Percentiles rank a stretch among this genome's conserved stretches.
Conservation (phyloP, 176 grass and related monocot genomes). For the Typha latifolia region DNA sequence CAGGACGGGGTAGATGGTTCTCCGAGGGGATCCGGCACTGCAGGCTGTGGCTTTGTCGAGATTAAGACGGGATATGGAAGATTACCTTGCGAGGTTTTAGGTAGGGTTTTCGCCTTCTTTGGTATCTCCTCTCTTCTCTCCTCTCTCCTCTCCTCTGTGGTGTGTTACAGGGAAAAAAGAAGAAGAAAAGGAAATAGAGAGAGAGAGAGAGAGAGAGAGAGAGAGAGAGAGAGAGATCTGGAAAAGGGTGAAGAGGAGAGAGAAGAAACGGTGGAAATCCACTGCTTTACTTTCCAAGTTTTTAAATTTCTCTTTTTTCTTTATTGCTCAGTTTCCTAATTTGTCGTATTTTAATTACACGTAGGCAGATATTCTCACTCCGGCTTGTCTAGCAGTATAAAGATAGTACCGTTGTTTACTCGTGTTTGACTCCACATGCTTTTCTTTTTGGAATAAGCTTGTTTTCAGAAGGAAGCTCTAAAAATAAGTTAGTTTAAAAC, state of each 20-base stretch:
- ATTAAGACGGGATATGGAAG: neutral
- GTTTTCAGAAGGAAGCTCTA: too few relatives aligned
- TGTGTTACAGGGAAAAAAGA: neutral
- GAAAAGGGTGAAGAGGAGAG: neutral
- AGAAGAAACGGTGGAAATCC: neutral
- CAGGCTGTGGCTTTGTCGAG: neutral
- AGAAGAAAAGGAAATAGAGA: neutral
- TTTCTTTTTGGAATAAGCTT: too few relatives aligned
- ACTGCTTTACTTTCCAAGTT: neutral
- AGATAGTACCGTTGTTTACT: too few relatives aligned
- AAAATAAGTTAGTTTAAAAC: too few relatives aligned
- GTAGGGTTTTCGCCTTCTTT: constrained; percentile 17
- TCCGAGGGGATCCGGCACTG: neutral
- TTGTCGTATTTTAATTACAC: neutral
- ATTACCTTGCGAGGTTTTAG: constrained; percentile 4
- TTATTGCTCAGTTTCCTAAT: neutral
- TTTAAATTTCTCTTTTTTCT: neutral
- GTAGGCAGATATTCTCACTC: too few relatives aligned
- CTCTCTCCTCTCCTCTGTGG: neutral
- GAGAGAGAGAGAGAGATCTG: constrained; percentile 17
- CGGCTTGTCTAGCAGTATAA: too few relatives aligned
- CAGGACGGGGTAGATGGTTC: neutral
- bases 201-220: constrained; percentile 7
- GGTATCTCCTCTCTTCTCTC: neutral
- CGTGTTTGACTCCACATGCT: too few relatives aligned